Conservation (phyloP, 495 filamentous ascomycete species). For the Chaetomium cochliodes region DNA sequence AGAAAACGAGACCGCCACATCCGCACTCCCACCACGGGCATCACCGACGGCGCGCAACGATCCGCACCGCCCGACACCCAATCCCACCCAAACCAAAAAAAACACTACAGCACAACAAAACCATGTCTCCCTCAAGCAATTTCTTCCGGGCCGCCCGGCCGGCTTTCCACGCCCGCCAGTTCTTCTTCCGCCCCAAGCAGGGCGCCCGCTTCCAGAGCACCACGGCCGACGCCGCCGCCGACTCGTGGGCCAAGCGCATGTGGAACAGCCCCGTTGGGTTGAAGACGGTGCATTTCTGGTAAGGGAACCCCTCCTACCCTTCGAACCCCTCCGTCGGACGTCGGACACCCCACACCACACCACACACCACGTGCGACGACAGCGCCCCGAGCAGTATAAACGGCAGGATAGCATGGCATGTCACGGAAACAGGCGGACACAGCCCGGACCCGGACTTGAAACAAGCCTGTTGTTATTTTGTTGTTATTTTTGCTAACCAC, state of each 20-base stretch:
- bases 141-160: conserved; percentile 54
- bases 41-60: not conserved
- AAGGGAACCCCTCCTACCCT: not conserved
- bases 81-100: not conserved
- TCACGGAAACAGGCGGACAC: no score
- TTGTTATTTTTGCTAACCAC: no score
- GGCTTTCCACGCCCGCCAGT: conserved; percentile 43
- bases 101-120: not conserved
- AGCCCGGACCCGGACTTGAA: no score
- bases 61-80: not conserved
- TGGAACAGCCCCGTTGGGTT: conserved; percentile 85
- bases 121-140: conserved; percentile 41
- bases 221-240: conserved; percentile 47
- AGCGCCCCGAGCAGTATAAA: no score
- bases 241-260: conserved; percentile 66
- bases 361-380: no score
- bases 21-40: not conserved
- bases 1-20: not conserved
- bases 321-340: not conserved
- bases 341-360: no score
- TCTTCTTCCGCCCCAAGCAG: conserved; percentile 54
- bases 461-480: no score
- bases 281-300: conserved; percentile 99
- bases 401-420: no score
- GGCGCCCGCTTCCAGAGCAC: conserved; percentile 65